These are phyloP conservation scores for Boeremia exigua DNA, from an alignment of 2,329 filamentous ascomycete genomes.

Conservation along the genomic window DNA sequence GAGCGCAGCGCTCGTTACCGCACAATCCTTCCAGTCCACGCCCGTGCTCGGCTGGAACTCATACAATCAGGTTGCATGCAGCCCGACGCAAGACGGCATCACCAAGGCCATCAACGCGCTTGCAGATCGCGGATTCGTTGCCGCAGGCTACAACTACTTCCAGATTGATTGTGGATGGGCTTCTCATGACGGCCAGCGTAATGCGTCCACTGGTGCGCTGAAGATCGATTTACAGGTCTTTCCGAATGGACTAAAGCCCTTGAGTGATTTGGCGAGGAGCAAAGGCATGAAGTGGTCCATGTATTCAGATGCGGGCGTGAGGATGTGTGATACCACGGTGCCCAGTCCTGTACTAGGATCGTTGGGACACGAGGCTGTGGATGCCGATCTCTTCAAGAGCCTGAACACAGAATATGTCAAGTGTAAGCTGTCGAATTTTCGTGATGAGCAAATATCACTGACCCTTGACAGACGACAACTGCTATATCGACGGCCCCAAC, in stretches of 20 bases:
- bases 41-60: slow-evolving; percentile 30
- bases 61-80: slow-evolving; percentile 27
- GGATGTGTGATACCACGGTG: slow-evolving; percentile 26
- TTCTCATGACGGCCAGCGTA: slow-evolving; percentile 24
- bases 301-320: slow-evolving; percentile 29
- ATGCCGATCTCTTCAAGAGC: slow-evolving; percentile 29
- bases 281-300: slow-evolving; percentile 34
- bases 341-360: slow-evolving; percentile 25
- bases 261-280: slow-evolving; percentile 27
- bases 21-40: slow-evolving; percentile 25
- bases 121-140: slow-evolving; percentile 24
- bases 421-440: slow-evolving; percentile 9
- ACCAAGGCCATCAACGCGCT: slow-evolving; percentile 27
- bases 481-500: slow-evolving; percentile 24
- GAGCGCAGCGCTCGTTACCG: slow-evolving; percentile 14
- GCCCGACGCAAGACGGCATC: slow-evolving; percentile 21
- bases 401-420: slow-evolving; percentile 29
- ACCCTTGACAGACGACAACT: slow-evolving; percentile 24
- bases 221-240: slow-evolving; percentile 22
- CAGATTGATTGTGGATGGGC: slow-evolving; percentile 29
- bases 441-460: neutral
- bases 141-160: slow-evolving; percentile 28
- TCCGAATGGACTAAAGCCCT: slow-evolving; percentile 22
- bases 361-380: slow-evolving; percentile 24
- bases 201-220: slow-evolving; percentile 23